A percentile compares a stretch with the other conserved stretches of the same genome.
phyloP scores from a whole-genome alignment of 805 yeast genomes.

The Ogataea neopini region DNA sequence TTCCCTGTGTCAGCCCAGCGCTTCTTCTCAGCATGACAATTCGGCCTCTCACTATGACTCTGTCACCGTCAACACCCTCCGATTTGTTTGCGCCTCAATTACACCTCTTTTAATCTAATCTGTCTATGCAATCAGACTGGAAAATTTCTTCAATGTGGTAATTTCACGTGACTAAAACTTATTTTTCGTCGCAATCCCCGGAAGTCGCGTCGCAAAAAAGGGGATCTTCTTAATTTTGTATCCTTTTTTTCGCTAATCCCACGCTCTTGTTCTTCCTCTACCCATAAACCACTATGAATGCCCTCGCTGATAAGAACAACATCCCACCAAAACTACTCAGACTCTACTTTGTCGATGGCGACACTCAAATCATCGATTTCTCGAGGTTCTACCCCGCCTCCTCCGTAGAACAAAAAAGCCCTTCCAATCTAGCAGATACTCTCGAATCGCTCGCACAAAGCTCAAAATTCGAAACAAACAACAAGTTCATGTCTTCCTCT shows the following conservation, averaged over 20 bases:
- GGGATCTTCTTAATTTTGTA: neutral
- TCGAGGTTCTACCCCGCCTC: neutral
- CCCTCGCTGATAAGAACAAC: constrained; percentile 9
- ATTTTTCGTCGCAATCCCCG: neutral
- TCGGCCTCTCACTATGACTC: no score
- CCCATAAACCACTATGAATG: neutral
- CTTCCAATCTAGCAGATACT: constrained; percentile 10
- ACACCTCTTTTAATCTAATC: neutral
- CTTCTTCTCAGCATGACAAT: neutral
- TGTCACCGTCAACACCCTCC: neutral
- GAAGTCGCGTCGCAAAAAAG: constrained; percentile 1
- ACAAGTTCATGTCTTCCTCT: constrained; percentile 10
- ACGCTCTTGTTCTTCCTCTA: neutral
- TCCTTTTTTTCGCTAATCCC: neutral
- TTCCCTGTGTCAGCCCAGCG: no score
- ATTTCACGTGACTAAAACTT: constrained; percentile 22
- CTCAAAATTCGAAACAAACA: constrained; percentile 15
- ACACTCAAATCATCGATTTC: neutral
- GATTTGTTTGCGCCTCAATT: neutral
- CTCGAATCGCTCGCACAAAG: constrained; percentile 12
- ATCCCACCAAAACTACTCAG: constrained; percentile 8
- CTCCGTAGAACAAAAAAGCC: neutral
- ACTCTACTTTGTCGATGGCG: constrained; percentile 9
- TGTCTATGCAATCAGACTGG: constrained; percentile 1
- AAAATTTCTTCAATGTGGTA: constrained; percentile 9